These are phyloP conservation scores for Hypocreales sp. DNA, from an alignment of 2,329 filamentous ascomycete species.

Conservation along the genomic window DNA sequence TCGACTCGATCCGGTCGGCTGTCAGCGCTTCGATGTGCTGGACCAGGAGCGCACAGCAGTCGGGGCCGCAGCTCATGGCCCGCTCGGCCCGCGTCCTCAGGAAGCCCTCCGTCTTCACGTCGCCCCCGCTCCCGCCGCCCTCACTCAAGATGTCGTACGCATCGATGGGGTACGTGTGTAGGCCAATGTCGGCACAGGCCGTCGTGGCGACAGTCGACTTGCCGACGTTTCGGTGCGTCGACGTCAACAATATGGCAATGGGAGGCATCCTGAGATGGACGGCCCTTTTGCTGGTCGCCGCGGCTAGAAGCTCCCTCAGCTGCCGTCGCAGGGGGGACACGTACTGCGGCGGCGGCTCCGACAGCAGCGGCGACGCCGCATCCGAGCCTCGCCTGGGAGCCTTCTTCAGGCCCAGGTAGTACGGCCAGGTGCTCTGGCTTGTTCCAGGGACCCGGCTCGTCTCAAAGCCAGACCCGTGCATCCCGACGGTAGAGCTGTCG, in stretches of 20 bases:
- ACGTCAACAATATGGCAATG: slow-evolving; percentile 74
- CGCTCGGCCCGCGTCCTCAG: slow-evolving; percentile 77
- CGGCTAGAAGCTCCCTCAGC: slow-evolving; percentile 70
- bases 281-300: slow-evolving; percentile 75
- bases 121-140: slow-evolving; percentile 62
- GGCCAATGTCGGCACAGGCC: slow-evolving; percentile 75
- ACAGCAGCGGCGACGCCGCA: slow-evolving; percentile 21
- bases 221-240: slow-evolving; percentile 84
- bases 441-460: slow-evolving; percentile 66
- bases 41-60: slow-evolving; percentile 72
- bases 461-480: slow-evolving; percentile 82
- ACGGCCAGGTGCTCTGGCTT: slow-evolving; percentile 68
- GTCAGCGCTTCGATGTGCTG: slow-evolving; percentile 83
- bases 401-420: slow-evolving; percentile 68
- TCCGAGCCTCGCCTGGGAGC: slow-evolving; percentile 33
- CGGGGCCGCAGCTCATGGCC: slow-evolving; percentile 73
- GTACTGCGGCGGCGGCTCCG: slow-evolving; percentile 31
- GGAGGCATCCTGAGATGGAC: slow-evolving; percentile 79
- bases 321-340: slow-evolving; percentile 50
- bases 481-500: slow-evolving; percentile 72
- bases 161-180: slow-evolving; percentile 81
- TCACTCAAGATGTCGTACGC: slow-evolving; percentile 92
- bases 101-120: slow-evolving; percentile 88
- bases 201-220: slow-evolving; percentile 66
- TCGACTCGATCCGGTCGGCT: slow-evolving; percentile 75